A percentile compares a stretch with the other conserved stretches of the same genome.
Conservation (phyloP, 441 rosid species). For the Isatis lusitanica region DNA sequence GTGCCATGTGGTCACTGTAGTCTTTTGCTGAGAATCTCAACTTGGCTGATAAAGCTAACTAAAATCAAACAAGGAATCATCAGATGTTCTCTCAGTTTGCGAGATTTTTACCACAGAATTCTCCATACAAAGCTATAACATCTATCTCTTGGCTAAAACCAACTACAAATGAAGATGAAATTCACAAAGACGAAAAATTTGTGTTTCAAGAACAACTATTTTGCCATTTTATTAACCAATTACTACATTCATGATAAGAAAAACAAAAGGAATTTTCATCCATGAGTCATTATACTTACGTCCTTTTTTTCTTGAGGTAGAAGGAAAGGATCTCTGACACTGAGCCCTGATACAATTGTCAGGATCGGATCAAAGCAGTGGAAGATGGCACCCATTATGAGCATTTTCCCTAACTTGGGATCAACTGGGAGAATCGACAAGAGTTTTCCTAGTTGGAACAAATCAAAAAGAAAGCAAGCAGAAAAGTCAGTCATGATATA, state of each 20-base stretch:
- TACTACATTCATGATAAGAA: constrained; percentile 8
- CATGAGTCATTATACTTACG: constrained; percentile 49
- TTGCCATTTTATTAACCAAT: constrained; percentile 2
- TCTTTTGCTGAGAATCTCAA: constrained; percentile 97
- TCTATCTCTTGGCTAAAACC: no score
- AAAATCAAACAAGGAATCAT: constrained; percentile 30
- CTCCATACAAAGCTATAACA: background rate
- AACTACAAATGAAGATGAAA: no score
- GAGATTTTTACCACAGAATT: constrained; percentile 1
- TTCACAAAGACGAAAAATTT: background rate
- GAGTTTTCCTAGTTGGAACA: constrained; percentile 59
- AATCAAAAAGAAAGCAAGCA: constrained; percentile 17
- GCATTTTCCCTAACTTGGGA: constrained; percentile 99
- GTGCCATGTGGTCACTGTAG: constrained; percentile 99
- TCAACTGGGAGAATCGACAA: constrained; percentile 95
- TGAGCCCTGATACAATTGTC: constrained; percentile 95
- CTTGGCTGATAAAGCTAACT: constrained; percentile 96
- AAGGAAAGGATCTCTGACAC: constrained; percentile 98
- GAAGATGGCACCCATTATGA: constrained; percentile 94
- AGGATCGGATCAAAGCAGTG: constrained; percentile 92
- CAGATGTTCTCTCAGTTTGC: constrained; percentile 3
- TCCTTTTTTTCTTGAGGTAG: constrained; percentile 98
- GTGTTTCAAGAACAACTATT: background rate
- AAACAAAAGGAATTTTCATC: background rate
- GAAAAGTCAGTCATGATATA: constrained; percentile 10